phyloP scores from a whole-genome alignment of 805 yeast species.

The Kluyveromyces starmeri region DNA sequence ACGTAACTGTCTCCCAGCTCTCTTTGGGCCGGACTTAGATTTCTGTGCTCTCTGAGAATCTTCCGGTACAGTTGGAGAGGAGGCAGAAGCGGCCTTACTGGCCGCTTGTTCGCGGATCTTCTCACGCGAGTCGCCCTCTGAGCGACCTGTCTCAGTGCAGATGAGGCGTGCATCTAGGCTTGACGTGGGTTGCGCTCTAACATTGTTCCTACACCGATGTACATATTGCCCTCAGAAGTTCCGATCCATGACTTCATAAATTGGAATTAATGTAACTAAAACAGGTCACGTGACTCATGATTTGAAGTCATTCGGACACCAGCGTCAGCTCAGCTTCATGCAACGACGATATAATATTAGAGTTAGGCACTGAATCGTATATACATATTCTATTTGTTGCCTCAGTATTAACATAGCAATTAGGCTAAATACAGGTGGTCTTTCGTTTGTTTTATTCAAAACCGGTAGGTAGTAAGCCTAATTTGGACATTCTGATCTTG shows the following conservation, averaged over 20 bases:
- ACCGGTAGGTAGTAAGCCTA: constrained; percentile 42
- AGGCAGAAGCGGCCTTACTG: constrained; percentile 53
- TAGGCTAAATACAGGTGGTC: too few species aligned
- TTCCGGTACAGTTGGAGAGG: constrained; percentile 73
- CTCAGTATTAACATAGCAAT: not conserved
- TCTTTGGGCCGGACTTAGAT: constrained; percentile 59
- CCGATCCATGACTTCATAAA: too few species aligned
- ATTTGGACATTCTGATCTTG: constrained; percentile 81
- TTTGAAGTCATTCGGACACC: too few species aligned
- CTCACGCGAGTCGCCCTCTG: constrained; percentile 9
- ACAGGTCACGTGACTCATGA: too few species aligned
- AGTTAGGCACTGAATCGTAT: not conserved
- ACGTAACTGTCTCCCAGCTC: constrained; percentile 86
- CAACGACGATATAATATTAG: too few species aligned
- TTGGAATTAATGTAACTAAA: too few species aligned
- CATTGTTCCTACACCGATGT: too few species aligned
- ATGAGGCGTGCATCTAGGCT: too few species aligned
- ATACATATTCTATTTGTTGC: not conserved
- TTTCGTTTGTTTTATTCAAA: constrained; percentile 24
- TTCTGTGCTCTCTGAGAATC: constrained; percentile 72
- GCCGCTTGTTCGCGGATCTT: constrained; percentile 7
- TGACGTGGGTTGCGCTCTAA: too few species aligned
- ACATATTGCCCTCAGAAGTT: too few species aligned
- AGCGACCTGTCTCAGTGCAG: constrained; percentile 7
- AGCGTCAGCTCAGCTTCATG: too few species aligned